phyloP scores from a whole-genome alignment of 768 basidiomycete genomes.

The Pilatotrama ljubarskyi region DNA sequence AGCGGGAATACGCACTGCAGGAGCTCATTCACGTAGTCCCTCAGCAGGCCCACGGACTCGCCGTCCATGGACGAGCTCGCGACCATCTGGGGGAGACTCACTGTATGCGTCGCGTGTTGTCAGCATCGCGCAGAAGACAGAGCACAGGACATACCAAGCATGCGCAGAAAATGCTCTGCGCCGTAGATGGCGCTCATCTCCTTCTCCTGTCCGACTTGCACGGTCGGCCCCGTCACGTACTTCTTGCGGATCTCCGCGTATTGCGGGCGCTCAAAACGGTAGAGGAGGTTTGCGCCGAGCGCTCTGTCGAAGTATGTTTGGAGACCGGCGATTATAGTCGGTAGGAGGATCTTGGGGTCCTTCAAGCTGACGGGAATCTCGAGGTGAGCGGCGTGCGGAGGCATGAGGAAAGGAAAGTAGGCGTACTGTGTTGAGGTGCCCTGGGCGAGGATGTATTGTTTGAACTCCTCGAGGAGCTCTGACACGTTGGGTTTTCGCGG shows the following conservation, averaged over 20 bases:
- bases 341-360: conserved; percentile 66
- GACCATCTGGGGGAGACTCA: conserved; percentile 90
- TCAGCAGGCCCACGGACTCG: conserved; percentile 78
- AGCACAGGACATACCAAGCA: conserved; percentile 68
- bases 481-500: conserved; percentile 80
- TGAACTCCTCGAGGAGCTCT: conserved; percentile 77
- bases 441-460: conserved; percentile 53
- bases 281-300: conserved; percentile 85
- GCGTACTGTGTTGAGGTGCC: conserved; percentile 40
- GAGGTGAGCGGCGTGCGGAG: background rate
- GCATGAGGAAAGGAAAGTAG: background rate
- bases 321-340: conserved; percentile 83
- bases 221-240: conserved; percentile 73
- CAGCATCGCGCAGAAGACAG: background rate
- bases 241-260: conserved; percentile 76
- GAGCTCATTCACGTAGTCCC: conserved; percentile 90
- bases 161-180: conserved; percentile 88
- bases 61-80: conserved; percentile 87
- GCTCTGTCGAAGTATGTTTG: conserved; percentile 93
- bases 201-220: conserved; percentile 67
- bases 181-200: conserved; percentile 93
- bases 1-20: conserved; percentile 60
- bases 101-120: conserved; percentile 40
- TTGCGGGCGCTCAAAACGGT: conserved; percentile 93
- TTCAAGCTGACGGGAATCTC: conserved; percentile 50